These are phyloP conservation scores for Papiliotrema nemorosa DNA, from an alignment of 1,284 basidiomycete genomes.

Conservation along the genomic window DNA sequence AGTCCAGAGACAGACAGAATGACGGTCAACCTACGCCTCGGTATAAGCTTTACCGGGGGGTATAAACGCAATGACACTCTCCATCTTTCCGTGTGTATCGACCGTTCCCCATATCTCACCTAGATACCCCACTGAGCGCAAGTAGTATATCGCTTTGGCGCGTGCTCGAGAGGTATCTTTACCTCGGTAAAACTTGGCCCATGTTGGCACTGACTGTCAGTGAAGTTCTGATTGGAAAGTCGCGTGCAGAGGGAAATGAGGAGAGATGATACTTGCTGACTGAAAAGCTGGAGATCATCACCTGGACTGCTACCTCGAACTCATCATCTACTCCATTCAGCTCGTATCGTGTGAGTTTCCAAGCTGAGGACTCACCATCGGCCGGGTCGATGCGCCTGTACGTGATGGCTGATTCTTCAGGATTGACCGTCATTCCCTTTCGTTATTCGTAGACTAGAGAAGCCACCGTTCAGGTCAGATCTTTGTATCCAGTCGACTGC, in stretches of 20 bases:
- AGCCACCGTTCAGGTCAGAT: too few species aligned
- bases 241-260: not conserved
- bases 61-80: not conserved
- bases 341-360: not conserved
- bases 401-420: too few species aligned
- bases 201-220: conserved; percentile 1
- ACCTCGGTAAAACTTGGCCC: not conserved
- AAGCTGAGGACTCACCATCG: not conserved
- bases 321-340: not conserved
- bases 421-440: too few species aligned
- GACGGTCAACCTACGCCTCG: not conserved
- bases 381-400: not conserved
- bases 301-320: not conserved
- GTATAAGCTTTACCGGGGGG: not conserved
- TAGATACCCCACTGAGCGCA: not conserved
- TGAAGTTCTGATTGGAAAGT: too few species aligned
- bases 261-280: not conserved
- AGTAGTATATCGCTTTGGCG: not conserved
- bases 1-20: not conserved
- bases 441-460: too few species aligned
- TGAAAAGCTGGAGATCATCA: conserved; percentile 1
- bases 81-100: not conserved
- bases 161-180: not conserved
- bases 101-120: conserved; percentile 1
- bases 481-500: too few species aligned